These are phyloP conservation scores for Microcera coccophila DNA, from an alignment of 2,329 filamentous ascomycete species.

Conservation along the genomic window DNA sequence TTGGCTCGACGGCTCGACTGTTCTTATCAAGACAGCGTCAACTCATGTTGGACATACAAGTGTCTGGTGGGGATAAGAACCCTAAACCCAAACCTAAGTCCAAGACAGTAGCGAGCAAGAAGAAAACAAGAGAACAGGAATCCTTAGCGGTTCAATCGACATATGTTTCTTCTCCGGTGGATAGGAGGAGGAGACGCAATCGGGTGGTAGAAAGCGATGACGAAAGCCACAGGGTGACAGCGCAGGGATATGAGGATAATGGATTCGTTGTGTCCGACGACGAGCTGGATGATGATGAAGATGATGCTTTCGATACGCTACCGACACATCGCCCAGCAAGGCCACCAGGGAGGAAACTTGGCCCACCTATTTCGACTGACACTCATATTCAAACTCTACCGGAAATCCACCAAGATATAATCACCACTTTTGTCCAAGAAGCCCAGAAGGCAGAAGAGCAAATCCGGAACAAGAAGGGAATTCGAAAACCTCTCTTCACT, in stretches of 20 bases:
- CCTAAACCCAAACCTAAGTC: slow-evolving; percentile 33
- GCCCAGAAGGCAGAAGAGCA: slow-evolving; percentile 59
- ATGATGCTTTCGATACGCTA: slow-evolving; percentile 46
- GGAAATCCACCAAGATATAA: slow-evolving; percentile 58
- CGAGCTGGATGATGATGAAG: slow-evolving; percentile 27
- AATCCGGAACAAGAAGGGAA: slow-evolving; percentile 55
- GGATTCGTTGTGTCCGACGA: slow-evolving; percentile 47
- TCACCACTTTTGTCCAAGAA: slow-evolving; percentile 61
- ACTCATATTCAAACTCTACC: slow-evolving; percentile 50
- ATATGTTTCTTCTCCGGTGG: slow-evolving; percentile 52
- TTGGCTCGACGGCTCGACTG: slow-evolving; percentile 38
- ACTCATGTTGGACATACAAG: slow-evolving; percentile 43
- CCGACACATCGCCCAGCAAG: slow-evolving; percentile 36
- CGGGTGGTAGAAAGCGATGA: slow-evolving; percentile 27
- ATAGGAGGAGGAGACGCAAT: slow-evolving; percentile 30
- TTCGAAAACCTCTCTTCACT: slow-evolving; percentile 61
- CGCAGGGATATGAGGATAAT: slow-evolving; percentile 46
- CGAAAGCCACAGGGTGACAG: slow-evolving; percentile 39
- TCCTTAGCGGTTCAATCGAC: slow-evolving; percentile 42
- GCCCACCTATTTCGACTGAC: slow-evolving; percentile 57
- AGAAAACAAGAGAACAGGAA: slow-evolving; percentile 34
- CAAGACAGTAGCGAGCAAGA: slow-evolving; percentile 24
- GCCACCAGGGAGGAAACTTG: slow-evolving; percentile 34
- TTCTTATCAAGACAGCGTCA: slow-evolving; percentile 45
- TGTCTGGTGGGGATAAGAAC: slow-evolving; percentile 30